phyloP scores from a whole-genome alignment of 2,329 filamentous ascomycete genomes.

The Bipolaris gigantea region DNA sequence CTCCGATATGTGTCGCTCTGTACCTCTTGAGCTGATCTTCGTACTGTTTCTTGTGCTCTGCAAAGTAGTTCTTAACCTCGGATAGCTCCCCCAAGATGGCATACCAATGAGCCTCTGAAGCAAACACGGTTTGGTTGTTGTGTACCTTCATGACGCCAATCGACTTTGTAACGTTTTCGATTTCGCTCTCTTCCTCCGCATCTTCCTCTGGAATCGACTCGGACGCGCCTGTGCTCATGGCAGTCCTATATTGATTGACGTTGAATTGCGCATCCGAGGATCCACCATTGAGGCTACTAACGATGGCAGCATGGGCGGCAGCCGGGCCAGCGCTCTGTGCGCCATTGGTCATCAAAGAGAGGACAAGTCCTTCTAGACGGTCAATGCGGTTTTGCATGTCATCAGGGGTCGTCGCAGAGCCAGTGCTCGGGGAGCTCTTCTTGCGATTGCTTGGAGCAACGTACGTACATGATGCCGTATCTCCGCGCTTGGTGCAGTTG shows the following conservation, averaged over 20 bases:
- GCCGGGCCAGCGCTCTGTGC: conserved; percentile 61
- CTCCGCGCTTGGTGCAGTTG: conserved; percentile 88
- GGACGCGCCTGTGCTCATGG: conserved; percentile 58
- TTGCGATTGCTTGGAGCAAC: conserved; percentile 69
- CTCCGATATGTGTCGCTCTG: conserved; percentile 63
- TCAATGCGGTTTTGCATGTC: conserved; percentile 99
- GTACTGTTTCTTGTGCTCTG: conserved; percentile 82
- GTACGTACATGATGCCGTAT: conserved; percentile 81
- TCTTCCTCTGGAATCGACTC: conserved; percentile 58
- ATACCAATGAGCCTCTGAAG: conserved; percentile 57
- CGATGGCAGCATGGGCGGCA: conserved; percentile 62
- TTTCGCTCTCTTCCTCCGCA: conserved; percentile 65
- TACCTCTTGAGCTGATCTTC: conserved; percentile 80
- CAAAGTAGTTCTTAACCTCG: conserved; percentile 92
- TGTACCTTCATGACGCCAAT: conserved; percentile 58
- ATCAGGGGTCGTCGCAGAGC: conserved; percentile 68
- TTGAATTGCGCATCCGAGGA: conserved; percentile 49
- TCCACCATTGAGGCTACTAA: conserved; percentile 49
- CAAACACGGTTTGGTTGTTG: conserved; percentile 53
- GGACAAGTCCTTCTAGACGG: conserved; percentile 84
- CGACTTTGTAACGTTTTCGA: conserved; percentile 54
- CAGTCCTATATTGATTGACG: conserved; percentile 58
- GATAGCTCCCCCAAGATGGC: conserved; percentile 66
- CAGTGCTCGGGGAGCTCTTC: conserved; percentile 64
- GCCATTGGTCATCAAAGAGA: conserved; percentile 92